Conservation (phyloP, 345 rosid genomes). For the Nasturtium officinale region DNA sequence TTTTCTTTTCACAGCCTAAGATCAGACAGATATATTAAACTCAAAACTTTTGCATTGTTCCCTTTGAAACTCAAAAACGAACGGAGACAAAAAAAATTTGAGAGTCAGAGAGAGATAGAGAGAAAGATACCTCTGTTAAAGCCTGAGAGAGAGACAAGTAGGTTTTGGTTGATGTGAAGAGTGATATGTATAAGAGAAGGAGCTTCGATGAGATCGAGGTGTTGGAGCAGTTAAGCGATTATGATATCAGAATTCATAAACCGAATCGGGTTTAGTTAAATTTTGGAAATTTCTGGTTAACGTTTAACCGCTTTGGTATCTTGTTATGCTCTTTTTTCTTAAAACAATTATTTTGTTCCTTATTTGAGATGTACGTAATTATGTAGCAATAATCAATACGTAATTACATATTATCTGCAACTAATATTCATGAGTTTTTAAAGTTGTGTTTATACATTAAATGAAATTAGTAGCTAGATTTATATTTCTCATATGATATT, state of each 20-base stretch:
- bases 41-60: slow-evolving; percentile 22
- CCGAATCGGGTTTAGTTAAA: not conserved
- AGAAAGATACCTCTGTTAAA: slow-evolving; percentile 25
- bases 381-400: not conserved
- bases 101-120: slow-evolving; percentile 1
- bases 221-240: not conserved
- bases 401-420: not conserved
- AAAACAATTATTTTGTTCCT: not conserved
- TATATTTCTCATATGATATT: too few species aligned
- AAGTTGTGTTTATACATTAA: not conserved
- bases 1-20: slow-evolving; percentile 3
- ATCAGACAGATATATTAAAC: not conserved
- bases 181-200: slow-evolving; percentile 15
- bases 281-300: not conserved
- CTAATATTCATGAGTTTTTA: not conserved
- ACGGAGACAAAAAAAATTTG: not conserved
- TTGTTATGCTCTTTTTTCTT: not conserved
- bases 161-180: slow-evolving; percentile 7
- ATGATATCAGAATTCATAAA: not conserved
- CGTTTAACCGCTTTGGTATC: not conserved
- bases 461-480: not conserved
- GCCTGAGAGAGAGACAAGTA: slow-evolving; percentile 28
- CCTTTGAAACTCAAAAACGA: not conserved
- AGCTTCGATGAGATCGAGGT: slow-evolving; percentile 48
- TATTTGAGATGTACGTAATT: not conserved